Conservation (phyloP, 257 asterid species). For the Scutellaria minor region DNA sequence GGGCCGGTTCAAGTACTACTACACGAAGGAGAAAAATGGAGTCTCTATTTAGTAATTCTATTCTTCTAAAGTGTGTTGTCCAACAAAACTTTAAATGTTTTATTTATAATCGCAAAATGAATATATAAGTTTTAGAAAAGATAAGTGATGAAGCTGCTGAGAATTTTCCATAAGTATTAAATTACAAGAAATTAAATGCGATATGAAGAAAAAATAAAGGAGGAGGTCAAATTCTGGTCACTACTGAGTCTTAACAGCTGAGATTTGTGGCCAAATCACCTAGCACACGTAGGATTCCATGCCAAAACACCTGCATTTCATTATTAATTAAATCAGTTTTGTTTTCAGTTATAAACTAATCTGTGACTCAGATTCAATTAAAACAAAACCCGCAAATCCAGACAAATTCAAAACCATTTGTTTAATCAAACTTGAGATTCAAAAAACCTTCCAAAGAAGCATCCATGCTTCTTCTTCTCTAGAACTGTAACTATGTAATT, state of each 20-base stretch:
- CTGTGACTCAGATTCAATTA: conserved; percentile 1
- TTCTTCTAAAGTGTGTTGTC: no score
- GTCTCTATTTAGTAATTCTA: no score
- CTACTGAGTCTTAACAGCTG: conserved; percentile 48
- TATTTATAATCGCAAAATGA: no score
- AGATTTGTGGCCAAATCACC: conserved; percentile 54
- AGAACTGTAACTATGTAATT: conserved; percentile 14
- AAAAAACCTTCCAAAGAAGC: conserved; percentile 65
- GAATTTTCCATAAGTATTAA: not conserved
- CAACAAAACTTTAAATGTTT: no score
- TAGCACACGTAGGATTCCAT: conserved; percentile 14
- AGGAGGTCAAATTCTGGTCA: conserved; percentile 66
- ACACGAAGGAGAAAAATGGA: no score
- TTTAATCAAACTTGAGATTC: conserved; percentile 74
- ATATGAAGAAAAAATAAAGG: conserved; percentile 19
- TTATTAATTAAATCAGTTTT: not conserved
- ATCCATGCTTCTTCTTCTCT: conserved; percentile 59
- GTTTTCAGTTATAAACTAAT: not conserved
- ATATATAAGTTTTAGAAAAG: no score
- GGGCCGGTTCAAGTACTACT: no score
- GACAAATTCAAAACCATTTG: conserved; percentile 40
- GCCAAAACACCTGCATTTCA: not conserved
- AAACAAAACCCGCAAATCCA: conserved; percentile 34
- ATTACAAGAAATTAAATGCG: conserved; percentile 15
- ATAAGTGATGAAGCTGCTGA: no score